Conservation (phyloP, 805 yeast species). For the Wickerhamiella siamensis region DNA sequence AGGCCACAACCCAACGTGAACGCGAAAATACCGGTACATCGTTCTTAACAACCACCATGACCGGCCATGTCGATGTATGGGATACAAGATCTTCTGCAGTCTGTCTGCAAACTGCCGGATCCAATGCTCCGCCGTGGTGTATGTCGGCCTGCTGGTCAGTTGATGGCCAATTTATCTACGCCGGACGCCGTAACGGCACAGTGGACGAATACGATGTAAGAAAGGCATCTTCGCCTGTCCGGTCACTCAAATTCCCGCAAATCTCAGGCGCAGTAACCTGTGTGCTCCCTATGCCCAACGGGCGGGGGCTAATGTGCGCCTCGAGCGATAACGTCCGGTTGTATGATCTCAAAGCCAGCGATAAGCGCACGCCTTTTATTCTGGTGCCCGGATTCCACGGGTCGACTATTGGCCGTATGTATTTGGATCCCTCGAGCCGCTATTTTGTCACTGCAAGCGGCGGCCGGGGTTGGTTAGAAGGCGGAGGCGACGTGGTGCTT, state of each 20-base stretch:
- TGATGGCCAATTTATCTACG: constrained; percentile 64
- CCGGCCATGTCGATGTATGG: constrained; percentile 74
- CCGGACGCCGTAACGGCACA: constrained; percentile 78
- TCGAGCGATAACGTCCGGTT: constrained; percentile 80
- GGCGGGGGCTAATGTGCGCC: constrained; percentile 68
- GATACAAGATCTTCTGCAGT: constrained; percentile 41
- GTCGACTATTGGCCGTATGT: constrained; percentile 62
- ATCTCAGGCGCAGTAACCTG: constrained; percentile 86
- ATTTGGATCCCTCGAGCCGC: constrained; percentile 75
- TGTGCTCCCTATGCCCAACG: constrained; percentile 66
- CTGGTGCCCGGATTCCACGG: constrained; percentile 97
- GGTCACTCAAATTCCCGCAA: constrained; percentile 58
- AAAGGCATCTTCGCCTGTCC: constrained; percentile 33
- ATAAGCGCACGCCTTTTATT: constrained; percentile 48
- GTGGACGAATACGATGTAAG: constrained; percentile 43
- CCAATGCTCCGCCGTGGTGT: constrained; percentile 86
- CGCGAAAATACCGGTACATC: constrained; percentile 21
- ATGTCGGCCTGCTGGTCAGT: constrained; percentile 70
- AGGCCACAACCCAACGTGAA: constrained; percentile 2
- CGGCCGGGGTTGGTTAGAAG: constrained; percentile 90
- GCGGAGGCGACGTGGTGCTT: constrained; percentile 58
- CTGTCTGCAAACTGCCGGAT: constrained; percentile 31
- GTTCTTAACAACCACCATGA: constrained; percentile 68
- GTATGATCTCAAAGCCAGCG: constrained; percentile 45
- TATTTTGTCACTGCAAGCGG: constrained; percentile 88